Base-by-base conservation (phyloP, 495 filamentous ascomycete genomes). In the Terfezia boudieri region DNA sequence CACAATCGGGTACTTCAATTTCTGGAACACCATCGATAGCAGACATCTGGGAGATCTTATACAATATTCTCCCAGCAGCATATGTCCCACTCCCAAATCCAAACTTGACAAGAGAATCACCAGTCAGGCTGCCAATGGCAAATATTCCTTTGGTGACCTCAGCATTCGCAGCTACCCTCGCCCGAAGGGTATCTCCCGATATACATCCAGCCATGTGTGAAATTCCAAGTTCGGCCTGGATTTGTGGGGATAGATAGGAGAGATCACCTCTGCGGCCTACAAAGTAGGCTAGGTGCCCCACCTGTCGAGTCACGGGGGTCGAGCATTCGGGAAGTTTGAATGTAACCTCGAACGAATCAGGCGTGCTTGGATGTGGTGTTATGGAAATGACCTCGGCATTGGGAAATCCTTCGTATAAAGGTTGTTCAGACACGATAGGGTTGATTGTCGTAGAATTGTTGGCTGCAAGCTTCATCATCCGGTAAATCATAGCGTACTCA, bases 61-160 rank as follows among this genome's bases (percentile, higher is more conserved):
- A 32, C 26, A 32, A 32, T 46, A 82, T 69, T 59, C 70, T 73
- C 5, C 76, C 71, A 6, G 78, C 79, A 5, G 74, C 69, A 60
- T 73, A 75, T 8, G 74, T 71, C 58, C 79, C 80, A 10, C 79
- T 72, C 1, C 79, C 79, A 26, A 78, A 75, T 1, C 77, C 75
- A 59, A 79, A 81, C 2, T 79, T 71, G 36, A 82, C 73, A 2
- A 82, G 69, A 5, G 77, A 79, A 59, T 82, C 79, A 1, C 79
- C 79, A 0, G 77, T 77, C 52, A 82, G 58, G 53, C 78, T 81
- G 9, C 79, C 79, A 37, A 79, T 74, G 43, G 75, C 72, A 60
- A 76, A 80, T n/a, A 81, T 65, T 22, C 70, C 66, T 2, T 65
- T 70, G 0, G 74, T 70, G 55, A 81, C 67, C 60, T 81, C 74